Conservation (phyloP, 306 rosid species). For the Dicorynia guianensis region DNA sequence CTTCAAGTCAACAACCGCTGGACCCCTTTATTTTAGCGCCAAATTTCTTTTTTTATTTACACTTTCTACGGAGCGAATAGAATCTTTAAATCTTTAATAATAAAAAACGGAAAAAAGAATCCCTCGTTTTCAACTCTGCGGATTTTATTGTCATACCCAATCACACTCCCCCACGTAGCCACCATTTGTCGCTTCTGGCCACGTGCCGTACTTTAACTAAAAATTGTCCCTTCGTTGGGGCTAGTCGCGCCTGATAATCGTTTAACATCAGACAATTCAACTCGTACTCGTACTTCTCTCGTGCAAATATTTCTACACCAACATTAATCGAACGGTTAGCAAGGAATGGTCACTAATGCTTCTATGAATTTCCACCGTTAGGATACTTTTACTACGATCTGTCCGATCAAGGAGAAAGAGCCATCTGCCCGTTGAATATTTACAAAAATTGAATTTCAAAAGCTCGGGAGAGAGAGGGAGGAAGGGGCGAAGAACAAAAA, state of each 20-base stretch:
- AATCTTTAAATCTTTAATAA: slow-evolving; percentile 8
- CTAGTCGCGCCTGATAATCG: slow-evolving; percentile 18
- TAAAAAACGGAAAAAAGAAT: background rate
- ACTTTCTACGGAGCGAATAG: slow-evolving; percentile 18
- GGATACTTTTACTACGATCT: background rate
- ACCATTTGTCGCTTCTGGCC: background rate
- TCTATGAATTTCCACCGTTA: slow-evolving; percentile 78
- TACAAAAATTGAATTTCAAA: slow-evolving; percentile 95
- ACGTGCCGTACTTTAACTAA: slow-evolving; percentile 18
- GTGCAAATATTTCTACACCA: slow-evolving; percentile 33
- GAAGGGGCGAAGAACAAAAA: slow-evolving; percentile 56
- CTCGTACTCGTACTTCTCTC: slow-evolving; percentile 13
- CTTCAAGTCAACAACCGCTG: slow-evolving; percentile 42
- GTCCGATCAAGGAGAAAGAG: slow-evolving; percentile 44
- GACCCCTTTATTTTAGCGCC: slow-evolving; percentile 64
- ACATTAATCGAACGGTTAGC: slow-evolving; percentile 55
- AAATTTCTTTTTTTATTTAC: slow-evolving; percentile 39
- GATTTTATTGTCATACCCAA: background rate
- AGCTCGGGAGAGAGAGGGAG: slow-evolving; percentile 94
- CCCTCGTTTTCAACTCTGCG: slow-evolving; percentile 15
- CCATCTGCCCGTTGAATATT: slow-evolving; percentile 74
- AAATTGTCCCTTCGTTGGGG: background rate
- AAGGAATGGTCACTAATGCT: slow-evolving; percentile 24
- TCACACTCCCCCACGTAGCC: background rate
- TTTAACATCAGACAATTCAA: background rate